Evolutionary conservation across 345 rosid species (phyloP).

Genomic region (Gossypium turneri): DNA sequence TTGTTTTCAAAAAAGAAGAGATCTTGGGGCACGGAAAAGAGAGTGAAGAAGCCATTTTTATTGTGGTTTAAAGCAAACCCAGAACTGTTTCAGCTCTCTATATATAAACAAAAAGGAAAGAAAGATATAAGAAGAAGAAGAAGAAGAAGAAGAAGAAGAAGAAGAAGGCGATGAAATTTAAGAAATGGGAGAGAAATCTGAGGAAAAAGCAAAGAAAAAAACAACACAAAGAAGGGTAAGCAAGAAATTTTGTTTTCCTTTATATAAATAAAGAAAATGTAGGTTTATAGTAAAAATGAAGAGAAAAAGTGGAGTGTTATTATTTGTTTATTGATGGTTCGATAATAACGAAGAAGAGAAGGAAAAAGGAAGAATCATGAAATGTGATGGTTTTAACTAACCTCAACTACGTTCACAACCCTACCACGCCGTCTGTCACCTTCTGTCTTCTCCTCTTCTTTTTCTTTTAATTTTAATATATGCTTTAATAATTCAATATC

Average conservation of each 20-base stretch:
- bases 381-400: conserved; percentile 20
- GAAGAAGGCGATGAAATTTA: conserved; percentile 28
- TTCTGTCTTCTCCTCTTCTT: background rate
- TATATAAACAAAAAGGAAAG: background rate
- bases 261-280: background rate
- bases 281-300: background rate
- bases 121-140: background rate
- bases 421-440: background rate
- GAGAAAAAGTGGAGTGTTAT: background rate
- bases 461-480: background rate
- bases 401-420: conserved; percentile 6
- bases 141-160: background rate
- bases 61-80: background rate
- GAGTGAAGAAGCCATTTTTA: conserved; percentile 56
- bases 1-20: conserved; percentile 19
- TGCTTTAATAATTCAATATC: too few species aligned
- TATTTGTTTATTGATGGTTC: background rate
- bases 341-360: conserved; percentile 21
- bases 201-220: conserved; percentile 3
- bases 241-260: background rate
- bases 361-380: background rate
- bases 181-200: conserved; percentile 22
- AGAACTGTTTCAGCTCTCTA: background rate
- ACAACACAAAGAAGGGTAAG: background rate
- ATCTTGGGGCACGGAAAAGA: conserved; percentile 65